A percentile compares a stretch with the other conserved stretches of the same genome.
phyloP scores from a whole-genome alignment of 2,329 filamentous ascomycete genomes.

The Fusarium solani-melongenae region DNA sequence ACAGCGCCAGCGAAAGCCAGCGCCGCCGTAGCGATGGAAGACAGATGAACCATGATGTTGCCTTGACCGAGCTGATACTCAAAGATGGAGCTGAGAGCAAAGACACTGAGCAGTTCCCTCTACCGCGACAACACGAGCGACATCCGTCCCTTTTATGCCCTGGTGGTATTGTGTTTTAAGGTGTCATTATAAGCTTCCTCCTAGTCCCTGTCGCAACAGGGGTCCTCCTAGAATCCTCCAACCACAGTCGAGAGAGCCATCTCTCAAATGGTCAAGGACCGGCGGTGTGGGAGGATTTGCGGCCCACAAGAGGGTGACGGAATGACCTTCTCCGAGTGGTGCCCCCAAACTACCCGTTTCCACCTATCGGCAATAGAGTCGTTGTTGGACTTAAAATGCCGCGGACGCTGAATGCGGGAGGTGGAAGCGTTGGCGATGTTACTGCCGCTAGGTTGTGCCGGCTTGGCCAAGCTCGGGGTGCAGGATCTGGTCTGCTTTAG shows the following conservation, averaged over 20 bases:
- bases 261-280: not conserved
- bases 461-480: not conserved
- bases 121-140: not conserved
- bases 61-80: not conserved
- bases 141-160: not conserved
- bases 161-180: not conserved
- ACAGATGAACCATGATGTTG: conserved; percentile 47
- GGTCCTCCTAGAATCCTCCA: not conserved
- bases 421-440: not conserved
- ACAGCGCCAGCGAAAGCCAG: conserved; percentile 54
- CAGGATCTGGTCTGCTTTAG: not conserved
- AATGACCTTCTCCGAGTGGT: not conserved
- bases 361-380: not conserved
- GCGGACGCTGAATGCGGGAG: not conserved
- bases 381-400: not conserved
- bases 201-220: not conserved
- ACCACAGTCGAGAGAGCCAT: not conserved
- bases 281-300: not conserved
- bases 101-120: not conserved
- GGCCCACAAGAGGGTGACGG: not conserved
- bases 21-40: conserved; percentile 51
- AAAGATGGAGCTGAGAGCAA: not conserved
- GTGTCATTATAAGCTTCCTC: not conserved
- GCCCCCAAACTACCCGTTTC: not conserved
- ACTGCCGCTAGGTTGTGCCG: not conserved